Base-by-base conservation (phyloP, 1,284 basidiomycete genomes). In the Stygiomarasmius scandens region DNA sequence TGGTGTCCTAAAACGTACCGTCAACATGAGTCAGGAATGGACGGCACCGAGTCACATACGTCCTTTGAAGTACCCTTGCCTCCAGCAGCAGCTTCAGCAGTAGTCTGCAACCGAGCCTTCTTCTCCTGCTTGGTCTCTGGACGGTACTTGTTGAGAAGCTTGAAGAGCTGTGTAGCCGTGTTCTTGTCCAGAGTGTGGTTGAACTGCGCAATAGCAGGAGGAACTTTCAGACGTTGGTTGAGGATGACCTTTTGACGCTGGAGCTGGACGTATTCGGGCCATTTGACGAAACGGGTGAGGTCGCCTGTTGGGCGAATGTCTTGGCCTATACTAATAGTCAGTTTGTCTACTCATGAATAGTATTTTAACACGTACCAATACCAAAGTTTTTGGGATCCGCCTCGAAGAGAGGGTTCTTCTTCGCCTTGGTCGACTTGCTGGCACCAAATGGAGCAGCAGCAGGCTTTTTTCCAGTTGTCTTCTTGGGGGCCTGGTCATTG, bases 221-320 rank as follows among this genome's bases (percentile, higher is more conserved):
- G 96, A 36, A 98, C 95, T 88, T 99, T 99, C 69, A 99, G 85
- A 71, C 96, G 95, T 82, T 98, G 95, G 87, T 93, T 83, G 64
- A 99, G 91, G 80, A 99, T 97, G 71, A 98, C 95, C 83, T 96
- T 97, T 80, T 98, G 96, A 76, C 96, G 90, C 77, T 99, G 96
- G 61, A 98, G 91, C 73, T 95, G 94, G 67, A 99, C 89, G 73
- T 99, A 99, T 81, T 96, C 95, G 67, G 96, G 96, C 96, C 96
- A 99, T 81, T 98, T 98, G 80, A 98, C 94, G 80, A 98, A 98
- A 74, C 96, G 94, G 63, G 94, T 97, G 65, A 98, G 80, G 80
- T 99, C 96, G 60, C 85, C 86, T 75, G 86, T 85, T 70, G 91
- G 96, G 71, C 91, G 93, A 71, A 98, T 87, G 79, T 97, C 93